Evolutionary conservation across 768 basidiomycete species (phyloP), one percentile per base, ranked within the genome.

Genomic region (Dacryopinax spathularia): DNA sequence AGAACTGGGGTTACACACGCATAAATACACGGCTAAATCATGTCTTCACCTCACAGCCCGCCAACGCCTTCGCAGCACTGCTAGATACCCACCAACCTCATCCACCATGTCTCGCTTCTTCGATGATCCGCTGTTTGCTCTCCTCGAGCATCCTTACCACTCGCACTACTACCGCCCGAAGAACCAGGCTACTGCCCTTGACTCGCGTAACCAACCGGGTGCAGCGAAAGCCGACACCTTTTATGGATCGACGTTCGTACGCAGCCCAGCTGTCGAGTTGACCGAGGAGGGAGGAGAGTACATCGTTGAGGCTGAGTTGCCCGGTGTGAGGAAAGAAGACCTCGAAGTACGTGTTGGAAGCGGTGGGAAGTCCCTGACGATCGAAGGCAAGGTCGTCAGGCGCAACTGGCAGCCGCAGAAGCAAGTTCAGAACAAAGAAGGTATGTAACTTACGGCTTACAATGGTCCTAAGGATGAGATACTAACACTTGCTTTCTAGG

Each of bases 321-420:
- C 88, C 22, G 88, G 88, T 0, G 82, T 90, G 29, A 84, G 82
- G 72, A 88, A 85, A 76, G 87, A 89, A 68, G 83, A 89, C 68
- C 70, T 89, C 9, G 80, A 87, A 63, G 79, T 90, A 60, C 79
- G 82, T 7, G 77, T 90, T 64, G 86, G 86, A 9, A 84, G 88
- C 63, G 81, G 79, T 16, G 88, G 87, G 1, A 78, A 81, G 63
- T 87, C 82, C 65, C 70, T 89, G 63, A 88, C 84, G 2, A 88
- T 91, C 63, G 82, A 87, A 70, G 88, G 88, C 7, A 84, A 79
- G 68, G 73, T 81, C 36, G 69, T 72, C 56, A 73, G 73, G 41
- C 72, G 74, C 22, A 64, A 66, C 33, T 63, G 37, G 36, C 66
- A 48, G 63, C 67, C 64, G 27, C 20, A 41, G 64, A 33, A 60